Evolutionary conservation across 108 stramenopile species (phyloP).

Genomic region (Cyclostephanos tholiformis): DNA sequence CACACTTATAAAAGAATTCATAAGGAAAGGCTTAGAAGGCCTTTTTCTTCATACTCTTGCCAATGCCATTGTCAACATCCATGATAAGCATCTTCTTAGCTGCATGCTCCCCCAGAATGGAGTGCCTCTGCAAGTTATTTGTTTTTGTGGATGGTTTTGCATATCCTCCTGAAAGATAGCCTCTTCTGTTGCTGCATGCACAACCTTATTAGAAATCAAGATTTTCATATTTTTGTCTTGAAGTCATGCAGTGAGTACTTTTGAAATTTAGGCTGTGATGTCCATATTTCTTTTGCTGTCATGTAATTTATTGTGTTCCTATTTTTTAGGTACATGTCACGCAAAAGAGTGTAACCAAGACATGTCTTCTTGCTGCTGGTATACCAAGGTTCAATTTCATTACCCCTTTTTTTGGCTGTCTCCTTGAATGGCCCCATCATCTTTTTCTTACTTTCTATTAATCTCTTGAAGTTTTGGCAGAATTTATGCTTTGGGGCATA

Average conservation of each 20-base stretch:
- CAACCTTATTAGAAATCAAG: neutral
- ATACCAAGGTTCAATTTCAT: neutral
- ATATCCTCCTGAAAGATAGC: too few relatives aligned
- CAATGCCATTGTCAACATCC: neutral
- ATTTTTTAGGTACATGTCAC: neutral
- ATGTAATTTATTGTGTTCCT: neutral
- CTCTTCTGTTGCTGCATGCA: neutral
- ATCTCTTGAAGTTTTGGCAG: too few relatives aligned
- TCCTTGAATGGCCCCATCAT: slow-evolving; percentile 5
- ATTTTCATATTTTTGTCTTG: slow-evolving; percentile 1
- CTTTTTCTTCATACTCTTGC: neutral
- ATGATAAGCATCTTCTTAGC: too few relatives aligned
- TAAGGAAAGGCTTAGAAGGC: too few relatives aligned
- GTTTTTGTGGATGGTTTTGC: too few relatives aligned
- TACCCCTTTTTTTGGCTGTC: neutral
- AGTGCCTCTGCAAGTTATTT: too few relatives aligned
- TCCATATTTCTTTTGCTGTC: neutral
- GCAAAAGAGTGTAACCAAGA: neutral
- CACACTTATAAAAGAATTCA: too few relatives aligned
- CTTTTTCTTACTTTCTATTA: neutral
- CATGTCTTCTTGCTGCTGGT: neutral
- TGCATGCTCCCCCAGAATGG: too few relatives aligned
- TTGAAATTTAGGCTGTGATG: neutral
- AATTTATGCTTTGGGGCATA: neutral
- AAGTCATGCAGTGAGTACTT: neutral